phyloP scores from a whole-genome alignment of 768 basidiomycete genomes.

The Suillus cothurnatus region DNA sequence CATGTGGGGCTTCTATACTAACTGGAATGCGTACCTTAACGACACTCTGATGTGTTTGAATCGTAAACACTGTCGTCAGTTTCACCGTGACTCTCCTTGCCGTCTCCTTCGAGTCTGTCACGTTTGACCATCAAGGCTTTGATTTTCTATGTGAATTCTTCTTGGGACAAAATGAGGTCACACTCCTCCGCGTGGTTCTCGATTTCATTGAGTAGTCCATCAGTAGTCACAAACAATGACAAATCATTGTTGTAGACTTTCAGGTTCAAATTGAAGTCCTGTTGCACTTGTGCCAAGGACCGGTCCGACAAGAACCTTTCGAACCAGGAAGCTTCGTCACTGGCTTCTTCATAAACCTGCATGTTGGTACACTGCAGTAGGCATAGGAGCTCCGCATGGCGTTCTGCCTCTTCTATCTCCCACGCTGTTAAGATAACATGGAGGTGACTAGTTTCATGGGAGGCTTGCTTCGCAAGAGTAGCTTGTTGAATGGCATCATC shows the following conservation, averaged over 20 bases:
- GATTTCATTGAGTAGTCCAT: neutral
- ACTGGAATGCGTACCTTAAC: neutral
- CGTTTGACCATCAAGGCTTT: neutral
- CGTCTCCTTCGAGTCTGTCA: neutral
- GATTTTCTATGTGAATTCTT: neutral
- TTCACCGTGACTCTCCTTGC: neutral
- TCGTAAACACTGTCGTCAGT: neutral
- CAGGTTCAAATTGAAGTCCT: neutral
- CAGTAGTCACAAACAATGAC: neutral
- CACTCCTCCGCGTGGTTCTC: neutral
- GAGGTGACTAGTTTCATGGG: neutral
- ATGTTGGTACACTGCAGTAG: neutral
- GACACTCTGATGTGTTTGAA: neutral
- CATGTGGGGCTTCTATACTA: too few species aligned
- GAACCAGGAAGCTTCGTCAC: neutral
- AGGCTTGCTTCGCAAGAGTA: conserved; percentile 6
- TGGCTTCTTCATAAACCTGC: neutral
- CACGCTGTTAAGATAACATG: conserved; percentile 8
- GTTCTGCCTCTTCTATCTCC: conserved; percentile 13
- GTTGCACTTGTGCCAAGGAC: neutral
- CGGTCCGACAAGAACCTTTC: neutral
- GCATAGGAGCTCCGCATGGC: neutral
- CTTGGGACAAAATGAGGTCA: neutral
- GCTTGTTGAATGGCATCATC: neutral
- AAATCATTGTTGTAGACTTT: neutral